Conservation (phyloP, 1,284 basidiomycete species). For the Fomitopsis schrenkii region DNA sequence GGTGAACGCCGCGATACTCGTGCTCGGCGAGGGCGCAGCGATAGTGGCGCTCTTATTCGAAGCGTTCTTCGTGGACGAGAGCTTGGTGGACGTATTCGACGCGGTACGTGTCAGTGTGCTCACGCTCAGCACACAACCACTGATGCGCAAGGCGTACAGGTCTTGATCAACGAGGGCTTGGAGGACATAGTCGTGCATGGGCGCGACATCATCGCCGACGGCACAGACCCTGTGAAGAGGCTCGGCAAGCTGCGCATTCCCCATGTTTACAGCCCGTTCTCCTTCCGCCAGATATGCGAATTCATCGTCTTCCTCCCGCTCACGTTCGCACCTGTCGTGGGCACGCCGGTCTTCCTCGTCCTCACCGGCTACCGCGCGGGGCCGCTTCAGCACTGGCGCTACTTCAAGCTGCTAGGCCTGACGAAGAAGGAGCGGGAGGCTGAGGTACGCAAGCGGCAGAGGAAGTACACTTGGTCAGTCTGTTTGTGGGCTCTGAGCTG, state of each 20-base stretch:
- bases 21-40: background rate
- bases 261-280: background rate
- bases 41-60: background rate
- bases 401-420: background rate
- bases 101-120: background rate
- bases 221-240: background rate
- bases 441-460: background rate
- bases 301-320: background rate
- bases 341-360: background rate
- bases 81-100: background rate
- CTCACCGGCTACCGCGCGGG: background rate
- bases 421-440: background rate
- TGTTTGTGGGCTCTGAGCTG: background rate
- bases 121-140: too few species aligned
- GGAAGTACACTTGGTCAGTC: background rate
- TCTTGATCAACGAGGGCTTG: background rate
- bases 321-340: background rate
- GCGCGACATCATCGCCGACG: background rate
- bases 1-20: background rate
- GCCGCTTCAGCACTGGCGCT: background rate
- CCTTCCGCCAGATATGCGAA: background rate
- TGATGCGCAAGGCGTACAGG: background rate
- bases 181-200: background rate
- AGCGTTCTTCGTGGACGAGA: background rate
- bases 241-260: background rate